Evolutionary conservation across 208 protist species (phyloP).

Genomic region (Leishmania amazonensis): DNA sequence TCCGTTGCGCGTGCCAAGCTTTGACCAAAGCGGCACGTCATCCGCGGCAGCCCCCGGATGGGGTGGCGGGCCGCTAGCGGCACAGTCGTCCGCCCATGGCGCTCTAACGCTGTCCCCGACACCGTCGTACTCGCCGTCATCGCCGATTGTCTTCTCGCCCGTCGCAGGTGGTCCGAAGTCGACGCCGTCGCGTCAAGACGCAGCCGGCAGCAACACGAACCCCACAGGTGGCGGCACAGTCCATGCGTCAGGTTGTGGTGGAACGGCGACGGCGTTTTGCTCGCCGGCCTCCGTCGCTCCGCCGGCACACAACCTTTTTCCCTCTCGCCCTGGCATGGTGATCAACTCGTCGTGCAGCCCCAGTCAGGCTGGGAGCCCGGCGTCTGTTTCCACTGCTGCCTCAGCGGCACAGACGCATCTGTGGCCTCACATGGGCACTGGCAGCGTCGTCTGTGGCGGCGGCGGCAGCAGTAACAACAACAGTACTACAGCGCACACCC

Average conservation of each 20-base stretch:
- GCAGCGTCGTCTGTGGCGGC: not conserved
- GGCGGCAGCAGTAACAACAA: not conserved
- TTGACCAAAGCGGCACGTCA: conserved; percentile 4
- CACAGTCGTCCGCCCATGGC: not conserved
- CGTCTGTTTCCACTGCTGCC: not conserved
- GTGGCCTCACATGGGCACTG: not conserved
- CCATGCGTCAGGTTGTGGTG: not conserved
- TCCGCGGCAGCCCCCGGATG: not conserved
- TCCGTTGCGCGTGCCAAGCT: conserved; percentile 6
- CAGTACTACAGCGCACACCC: not conserved
- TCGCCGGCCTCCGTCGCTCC: not conserved
- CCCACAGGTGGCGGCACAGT: not conserved
- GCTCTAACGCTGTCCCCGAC: conserved; percentile 11
- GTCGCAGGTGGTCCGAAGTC: conserved; percentile 14
- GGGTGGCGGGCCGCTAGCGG: not conserved
- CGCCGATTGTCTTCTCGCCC: conserved; percentile 18
- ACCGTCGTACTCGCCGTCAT: conserved; percentile 24
- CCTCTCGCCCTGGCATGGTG: conserved; percentile 4
- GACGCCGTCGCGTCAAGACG: conserved; percentile 15
- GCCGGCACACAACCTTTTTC: conserved; percentile 4
- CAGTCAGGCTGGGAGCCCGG: conserved; percentile 11
- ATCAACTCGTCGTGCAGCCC: not conserved
- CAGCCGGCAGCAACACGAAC: not conserved
- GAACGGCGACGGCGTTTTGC: conserved; percentile 3
- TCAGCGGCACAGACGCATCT: conserved; percentile 2